Base-by-base conservation (phyloP, 2,329 filamentous ascomycete genomes). In the Neonectria magnoliae region DNA sequence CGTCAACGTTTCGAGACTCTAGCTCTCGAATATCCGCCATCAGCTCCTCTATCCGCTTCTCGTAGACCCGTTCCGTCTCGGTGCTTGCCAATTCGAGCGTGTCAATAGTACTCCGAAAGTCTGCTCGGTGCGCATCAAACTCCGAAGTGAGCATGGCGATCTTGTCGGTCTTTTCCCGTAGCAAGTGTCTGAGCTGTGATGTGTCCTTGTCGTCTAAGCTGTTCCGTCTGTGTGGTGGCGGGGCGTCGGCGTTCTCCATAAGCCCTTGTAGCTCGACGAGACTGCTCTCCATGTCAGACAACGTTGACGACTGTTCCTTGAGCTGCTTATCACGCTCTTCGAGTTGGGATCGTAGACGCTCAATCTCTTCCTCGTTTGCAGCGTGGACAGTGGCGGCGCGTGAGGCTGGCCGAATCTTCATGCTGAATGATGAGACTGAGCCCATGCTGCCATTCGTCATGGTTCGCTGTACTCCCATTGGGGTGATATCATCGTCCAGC, bases 101-200 rank as follows among this genome's bases (percentile, higher is more conserved):
- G 80, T 99, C 96, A 66, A 99, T 96, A 18, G 96, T 99, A 78
- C 93, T 97, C 70, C 96, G 87, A 80, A 99, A 99, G 78, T 99
- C 96, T 18, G 96, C 95, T 63, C 96, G 88, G 77, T 99, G 95
- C 10, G 91, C 89, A 76, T 99, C 96, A 73, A 99, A 99, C 76
- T 99, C 96, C 9, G 93, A 89, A 1, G 94, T 98, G 71, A 99
- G 87, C 84, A 95, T 90, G 27, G 91, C 90, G 70, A 99, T 98
- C 82, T 94, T 97, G 63, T 99, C 96, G 74, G 98, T 98, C 85
- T 97, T 98, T 80, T 99, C 96, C 25, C 93, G 88, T 58, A 99
- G 81, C 72, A 97, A 81, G n/a, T 91, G 88, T 58, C 94, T 90
- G 62, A 99, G 84, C 76, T 97, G 92, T 5, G 87, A 78, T 2